Evolutionary conservation across 495 filamentous ascomycete genomes (phyloP).

Genomic region (Elasticomyces elasticus): DNA sequence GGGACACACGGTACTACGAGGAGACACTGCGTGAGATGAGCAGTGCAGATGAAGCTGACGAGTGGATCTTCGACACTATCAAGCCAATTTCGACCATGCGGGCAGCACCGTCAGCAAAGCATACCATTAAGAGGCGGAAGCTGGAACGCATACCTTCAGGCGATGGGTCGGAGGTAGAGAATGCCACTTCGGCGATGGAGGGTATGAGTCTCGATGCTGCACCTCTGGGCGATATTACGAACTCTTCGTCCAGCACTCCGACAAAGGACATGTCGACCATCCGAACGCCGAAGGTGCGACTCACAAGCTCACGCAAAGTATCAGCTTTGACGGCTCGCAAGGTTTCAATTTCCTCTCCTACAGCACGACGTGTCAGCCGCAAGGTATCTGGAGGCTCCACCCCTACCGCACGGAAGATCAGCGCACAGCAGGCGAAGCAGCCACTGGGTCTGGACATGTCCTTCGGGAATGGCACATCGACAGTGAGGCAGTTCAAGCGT

Average conservation of each 20-base stretch:
- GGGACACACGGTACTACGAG: conserved; percentile 65
- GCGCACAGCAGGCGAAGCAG: conserved; percentile 40
- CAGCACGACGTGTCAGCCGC: conserved; percentile 35
- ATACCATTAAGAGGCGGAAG: conserved; percentile 43
- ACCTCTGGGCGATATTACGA: conserved; percentile 27
- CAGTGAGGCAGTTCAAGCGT: conserved; percentile 79
- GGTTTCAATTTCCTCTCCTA: conserved; percentile 21
- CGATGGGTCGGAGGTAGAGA: conserved; percentile 17
- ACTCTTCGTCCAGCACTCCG: conserved; percentile 30
- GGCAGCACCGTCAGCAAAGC: conserved; percentile 26
- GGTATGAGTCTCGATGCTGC: conserved; percentile 48
- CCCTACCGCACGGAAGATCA: conserved; percentile 15
- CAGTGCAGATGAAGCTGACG: conserved; percentile 49
- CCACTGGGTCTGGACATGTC: conserved; percentile 75
- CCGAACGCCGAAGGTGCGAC: conserved; percentile 28
- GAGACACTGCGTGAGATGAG: conserved; percentile 58
- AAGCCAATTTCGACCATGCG: conserved; percentile 36
- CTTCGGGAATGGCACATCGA: conserved; percentile 84
- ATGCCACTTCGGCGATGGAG: conserved; percentile 33
- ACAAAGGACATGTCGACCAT: conserved; percentile 33
- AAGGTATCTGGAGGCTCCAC: conserved; percentile 20
- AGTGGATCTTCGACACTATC: conserved; percentile 98
- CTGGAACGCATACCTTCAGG: conserved; percentile 28
- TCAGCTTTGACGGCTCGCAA: conserved; percentile 25
- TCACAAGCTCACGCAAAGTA: conserved; percentile 19